A percentile compares a stretch with the other conserved stretches of the same genome.
Conservation (phyloP, 2,329 filamentous ascomycete genomes). For the Fusarium sulawesiense region DNA sequence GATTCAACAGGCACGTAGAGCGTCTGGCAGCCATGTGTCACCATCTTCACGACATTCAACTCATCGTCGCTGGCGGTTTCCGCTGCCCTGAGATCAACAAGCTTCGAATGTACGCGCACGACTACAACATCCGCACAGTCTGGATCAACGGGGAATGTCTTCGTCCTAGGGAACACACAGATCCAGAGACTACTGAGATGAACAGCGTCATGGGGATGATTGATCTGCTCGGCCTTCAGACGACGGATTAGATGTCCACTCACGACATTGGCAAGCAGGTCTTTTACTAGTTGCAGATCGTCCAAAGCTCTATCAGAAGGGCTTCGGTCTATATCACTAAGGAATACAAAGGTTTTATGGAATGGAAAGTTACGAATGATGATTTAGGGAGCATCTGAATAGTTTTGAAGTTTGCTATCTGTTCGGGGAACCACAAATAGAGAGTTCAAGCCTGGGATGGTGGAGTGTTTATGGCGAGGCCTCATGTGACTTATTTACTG, state of each 20-base stretch:
- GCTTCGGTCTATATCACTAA: neutral
- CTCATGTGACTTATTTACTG: neutral
- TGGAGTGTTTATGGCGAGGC: neutral
- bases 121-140: slow-evolving; percentile 39
- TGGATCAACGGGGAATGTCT: slow-evolving; percentile 62
- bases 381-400: slow-evolving; percentile 12
- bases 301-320: no score
- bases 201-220: slow-evolving; percentile 43
- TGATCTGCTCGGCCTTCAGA: slow-evolving; percentile 35
- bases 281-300: slow-evolving; percentile 23
- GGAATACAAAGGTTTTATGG: neutral
- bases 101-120: slow-evolving; percentile 46
- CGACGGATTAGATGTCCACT: slow-evolving; percentile 46
- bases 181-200: slow-evolving; percentile 43
- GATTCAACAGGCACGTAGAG: slow-evolving; percentile 54
- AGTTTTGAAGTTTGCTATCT: slow-evolving; percentile 11
- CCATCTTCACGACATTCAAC: slow-evolving; percentile 52
- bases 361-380: neutral
- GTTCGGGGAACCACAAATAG: neutral
- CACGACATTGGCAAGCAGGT: slow-evolving; percentile 44
- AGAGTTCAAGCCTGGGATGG: neutral
- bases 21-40: slow-evolving; percentile 53
- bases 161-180: slow-evolving; percentile 13
- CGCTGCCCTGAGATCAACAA: slow-evolving; percentile 54
- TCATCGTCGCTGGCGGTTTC: slow-evolving; percentile 66